Evolutionary conservation across 2,329 filamentous ascomycete genomes (phyloP), one percentile per base, ranked within the genome.

Genomic region (Fusarium hostae): DNA sequence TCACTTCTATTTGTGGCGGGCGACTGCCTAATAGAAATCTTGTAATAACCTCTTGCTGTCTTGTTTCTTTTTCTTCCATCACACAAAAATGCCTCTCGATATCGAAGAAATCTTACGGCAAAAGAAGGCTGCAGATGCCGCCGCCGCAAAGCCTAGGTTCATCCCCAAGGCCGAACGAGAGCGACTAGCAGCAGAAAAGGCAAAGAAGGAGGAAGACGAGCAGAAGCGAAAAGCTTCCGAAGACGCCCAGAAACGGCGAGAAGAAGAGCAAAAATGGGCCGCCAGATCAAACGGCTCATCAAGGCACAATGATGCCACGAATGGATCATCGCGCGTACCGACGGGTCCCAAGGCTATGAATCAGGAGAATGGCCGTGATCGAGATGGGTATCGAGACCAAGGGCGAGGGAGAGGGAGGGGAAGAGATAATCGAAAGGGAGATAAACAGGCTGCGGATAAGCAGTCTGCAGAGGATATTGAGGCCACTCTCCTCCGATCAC

Each of bases 121-220:
- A 83, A 97, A 97, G 86, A 93, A 92, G 78, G 94, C 93, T 68
- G 92, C 93, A 32, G 94, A 96, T 81, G 92, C 92, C 39, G 94
- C 92, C 20, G 92, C 94, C 13, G 88, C 93, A 60, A 97, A 96
- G 86, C 94, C 94, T 9, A 95, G 94, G 80, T 97, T 97, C 79
- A 84, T 97, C 26, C 92, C 93, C 8, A 96, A 93, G 84, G 91
- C 92, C 35, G 89, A 97, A 80, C 89, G 95, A 60, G 94, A 97
- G 79, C 89, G 90, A 66, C 82, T 97, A 30, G 94, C 94, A 34
- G 85, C 94, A 20, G 93, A 97, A 78, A 94, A 94, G 83, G 87
- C 90, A 35, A 86, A 89, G 78, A 93, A 94, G 82, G 87, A 92
- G 48, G 86, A 89, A 67, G 89, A 90, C 50, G 86, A 87, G 30